Base-by-base conservation (phyloP, 306 rosid genomes). In the Acacia crassicarpa region DNA sequence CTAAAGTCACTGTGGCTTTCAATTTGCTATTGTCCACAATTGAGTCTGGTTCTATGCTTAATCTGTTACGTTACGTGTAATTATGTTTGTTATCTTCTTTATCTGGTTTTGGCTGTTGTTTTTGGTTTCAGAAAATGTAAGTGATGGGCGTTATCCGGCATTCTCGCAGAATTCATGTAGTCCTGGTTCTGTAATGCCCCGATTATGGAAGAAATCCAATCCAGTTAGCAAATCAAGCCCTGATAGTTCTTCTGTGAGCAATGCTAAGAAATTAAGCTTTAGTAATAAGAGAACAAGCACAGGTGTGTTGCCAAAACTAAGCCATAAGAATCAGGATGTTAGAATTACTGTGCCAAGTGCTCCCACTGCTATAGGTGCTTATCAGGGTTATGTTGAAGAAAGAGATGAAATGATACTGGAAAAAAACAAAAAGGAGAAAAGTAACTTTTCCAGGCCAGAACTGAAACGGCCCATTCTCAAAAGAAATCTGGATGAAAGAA, bases 291-390 rank as follows among this genome's bases (percentile, higher is more conserved):
- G 86, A 78, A 49, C 49, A 77, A 83, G 82, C 83, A 74, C 91
- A 0, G 76, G 80, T 27, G 74, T 82, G 84, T 85, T 90, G 20
- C 82, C 77, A 66, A 93, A 83, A 84, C 51, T 61, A 71, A 90
- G 80, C 78, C 75, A 82, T n/a, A 90, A 83, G 83, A 88, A 88
- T 82, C 84, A 89, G 95, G 91, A 95, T 74, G 89, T 84, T 74
- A 91, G 90, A 81, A 77, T 85, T 79, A 59, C 87, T 32, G 83
- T 72, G 68, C 74, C 82, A 10, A 86, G 79, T 44, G 78, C 80
- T 68, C 33, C 91, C 83, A 82, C 91, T 4, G 38, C 19, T 9
- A 75, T 43, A 27, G 83, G 59, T 75, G 84, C 81, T 46, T 59
- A 70, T 80, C 89, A 72, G 9, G 89, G 83, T 74, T 84, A 81